Evolutionary conservation across 495 filamentous ascomycete genomes (phyloP).

Genomic region (Elasticomyces elasticus): DNA sequence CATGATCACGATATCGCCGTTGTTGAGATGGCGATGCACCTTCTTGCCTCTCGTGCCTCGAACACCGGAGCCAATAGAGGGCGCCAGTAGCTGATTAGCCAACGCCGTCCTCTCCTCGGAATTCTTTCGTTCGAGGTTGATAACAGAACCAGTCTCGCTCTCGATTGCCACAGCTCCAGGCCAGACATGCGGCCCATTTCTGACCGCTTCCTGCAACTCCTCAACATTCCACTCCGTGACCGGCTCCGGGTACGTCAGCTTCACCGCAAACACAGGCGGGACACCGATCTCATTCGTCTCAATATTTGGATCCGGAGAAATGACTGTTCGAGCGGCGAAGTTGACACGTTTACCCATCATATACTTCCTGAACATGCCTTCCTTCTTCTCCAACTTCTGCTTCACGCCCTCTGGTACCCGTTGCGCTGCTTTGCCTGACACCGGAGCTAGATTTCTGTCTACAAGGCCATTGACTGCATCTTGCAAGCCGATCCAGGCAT

Average conservation of each 20-base stretch:
- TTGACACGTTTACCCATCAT: conserved; percentile 99
- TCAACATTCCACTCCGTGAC: conserved; percentile 96
- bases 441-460: conserved; percentile 73
- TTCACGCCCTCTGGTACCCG: conserved; percentile 81
- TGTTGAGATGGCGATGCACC: conserved; percentile 88
- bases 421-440: conserved; percentile 60
- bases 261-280: conserved; percentile 89
- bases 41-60: conserved; percentile 70
- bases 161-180: conserved; percentile 91
- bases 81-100: conserved; percentile 88
- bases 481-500: conserved; percentile 71
- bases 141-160: conserved; percentile 84
- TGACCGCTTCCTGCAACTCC: conserved; percentile 89
- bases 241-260: conserved; percentile 92
- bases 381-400: conserved; percentile 96
- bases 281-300: conserved; percentile 99
- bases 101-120: conserved; percentile 73
- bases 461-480: conserved; percentile 83
- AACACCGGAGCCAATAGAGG: conserved; percentile 57
- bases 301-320: conserved; percentile 96
- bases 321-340: conserved; percentile 93
- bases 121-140: conserved; percentile 77
- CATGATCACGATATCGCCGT: conserved; percentile 96
- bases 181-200: conserved; percentile 89
- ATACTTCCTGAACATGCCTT: conserved; percentile 95